Conservation (phyloP, 192 early-diverging fungal species). For the Gonapodya sp. region DNA sequence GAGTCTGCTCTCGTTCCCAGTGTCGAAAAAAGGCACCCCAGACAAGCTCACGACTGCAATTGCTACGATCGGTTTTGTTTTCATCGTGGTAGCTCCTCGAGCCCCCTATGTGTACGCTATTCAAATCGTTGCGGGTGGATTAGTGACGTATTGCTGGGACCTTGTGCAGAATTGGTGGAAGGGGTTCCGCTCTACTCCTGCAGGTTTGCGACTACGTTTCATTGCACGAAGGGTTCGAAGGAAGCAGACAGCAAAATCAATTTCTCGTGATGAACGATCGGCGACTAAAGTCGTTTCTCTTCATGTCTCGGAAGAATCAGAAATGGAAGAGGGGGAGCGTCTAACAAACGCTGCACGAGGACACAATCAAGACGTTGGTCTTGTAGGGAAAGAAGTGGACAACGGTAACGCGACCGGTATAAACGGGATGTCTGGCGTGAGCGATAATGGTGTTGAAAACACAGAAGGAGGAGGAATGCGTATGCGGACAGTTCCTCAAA, state of each 20-base stretch:
- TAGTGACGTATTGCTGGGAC: neutral
- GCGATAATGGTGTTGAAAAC: neutral
- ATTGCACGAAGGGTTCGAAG: neutral
- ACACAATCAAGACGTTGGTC: neutral
- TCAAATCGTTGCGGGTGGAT: neutral
- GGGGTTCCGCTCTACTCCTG: neutral
- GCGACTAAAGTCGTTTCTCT: neutral
- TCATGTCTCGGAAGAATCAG: neutral
- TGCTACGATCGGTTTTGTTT: neutral
- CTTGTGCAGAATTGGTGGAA: neutral
- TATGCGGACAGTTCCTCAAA: neutral
- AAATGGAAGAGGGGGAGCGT: neutral
- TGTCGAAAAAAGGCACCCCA: neutral
- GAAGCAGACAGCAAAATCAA: neutral
- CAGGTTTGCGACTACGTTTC: neutral
- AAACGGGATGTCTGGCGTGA: neutral
- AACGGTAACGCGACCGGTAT: neutral
- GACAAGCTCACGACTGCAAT: neutral
- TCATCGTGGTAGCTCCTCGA: neutral
- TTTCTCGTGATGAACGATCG: neutral
- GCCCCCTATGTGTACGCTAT: neutral
- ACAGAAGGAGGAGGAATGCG: neutral
- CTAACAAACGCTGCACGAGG: no score
- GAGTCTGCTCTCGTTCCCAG: neutral
- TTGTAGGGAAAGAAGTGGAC: neutral